Percentiles rank a stretch among this genome's conserved stretches.
Evolutionary conservation across 2,329 filamentous ascomycete genomes (phyloP).

Genomic region (Penicillium sp.): DNA sequence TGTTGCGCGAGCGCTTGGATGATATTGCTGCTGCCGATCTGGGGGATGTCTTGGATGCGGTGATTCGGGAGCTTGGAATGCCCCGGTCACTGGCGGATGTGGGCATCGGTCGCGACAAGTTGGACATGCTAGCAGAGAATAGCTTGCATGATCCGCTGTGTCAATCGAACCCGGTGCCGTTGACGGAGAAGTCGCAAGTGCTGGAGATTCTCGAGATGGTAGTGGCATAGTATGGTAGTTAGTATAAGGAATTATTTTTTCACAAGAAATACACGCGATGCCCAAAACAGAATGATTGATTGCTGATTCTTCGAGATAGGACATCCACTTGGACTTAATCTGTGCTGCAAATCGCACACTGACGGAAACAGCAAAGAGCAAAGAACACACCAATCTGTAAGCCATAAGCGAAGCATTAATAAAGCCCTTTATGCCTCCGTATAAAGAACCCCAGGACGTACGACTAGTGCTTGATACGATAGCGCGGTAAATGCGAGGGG

Average conservation of each 20-base stretch:
- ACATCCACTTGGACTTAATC: background rate
- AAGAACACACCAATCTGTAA: background rate
- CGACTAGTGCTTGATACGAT: background rate
- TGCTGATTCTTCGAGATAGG: background rate
- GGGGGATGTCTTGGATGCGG: background rate
- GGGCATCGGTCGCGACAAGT: background rate
- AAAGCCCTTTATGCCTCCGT: background rate
- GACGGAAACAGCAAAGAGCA: too few species aligned
- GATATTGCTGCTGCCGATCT: background rate
- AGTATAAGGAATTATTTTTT: too few species aligned
- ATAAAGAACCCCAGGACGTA: background rate
- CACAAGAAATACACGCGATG: background rate
- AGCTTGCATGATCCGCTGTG: conserved; percentile 1
- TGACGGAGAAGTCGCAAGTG: conserved; percentile 1
- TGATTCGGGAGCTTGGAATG: conserved; percentile 1
- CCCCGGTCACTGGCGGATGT: background rate
- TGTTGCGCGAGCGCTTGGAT: background rate
- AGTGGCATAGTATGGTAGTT: background rate
- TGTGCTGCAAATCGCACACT: background rate
- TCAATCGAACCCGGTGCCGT: conserved; percentile 1
- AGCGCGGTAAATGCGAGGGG: background rate
- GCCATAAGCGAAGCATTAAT: background rate
- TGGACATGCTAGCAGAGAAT: conserved; percentile 2
- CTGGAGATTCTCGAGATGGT: background rate
- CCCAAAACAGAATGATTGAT: background rate